Percentiles rank a stretch among this genome's conserved stretches.
phyloP scores from a whole-genome alignment of 2,329 filamentous ascomycete genomes.

The Teratosphaeriaceae sp. region DNA sequence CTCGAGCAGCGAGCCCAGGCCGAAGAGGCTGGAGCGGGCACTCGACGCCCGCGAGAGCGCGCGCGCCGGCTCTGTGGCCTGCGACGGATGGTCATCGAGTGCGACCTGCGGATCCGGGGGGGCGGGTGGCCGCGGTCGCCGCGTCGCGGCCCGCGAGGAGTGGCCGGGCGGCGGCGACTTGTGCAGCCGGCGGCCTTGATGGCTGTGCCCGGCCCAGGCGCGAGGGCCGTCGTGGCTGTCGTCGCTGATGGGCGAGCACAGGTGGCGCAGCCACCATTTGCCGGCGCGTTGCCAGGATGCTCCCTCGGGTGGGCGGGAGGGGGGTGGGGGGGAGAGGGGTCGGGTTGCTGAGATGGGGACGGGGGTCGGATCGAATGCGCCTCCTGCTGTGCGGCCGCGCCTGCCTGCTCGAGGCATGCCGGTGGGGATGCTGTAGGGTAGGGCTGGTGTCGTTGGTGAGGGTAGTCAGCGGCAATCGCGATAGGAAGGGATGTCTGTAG shows the following conservation, averaged over 20 bases:
- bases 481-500: no score
- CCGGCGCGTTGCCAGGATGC: neutral
- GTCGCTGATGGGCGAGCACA: neutral
- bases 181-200: neutral
- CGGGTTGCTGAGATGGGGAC: neutral
- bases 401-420: no score
- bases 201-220: neutral
- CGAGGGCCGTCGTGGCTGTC: neutral
- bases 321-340: neutral
- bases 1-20: conserved; percentile 2
- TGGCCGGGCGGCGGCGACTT: neutral
- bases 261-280: neutral
- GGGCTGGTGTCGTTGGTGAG: no score
- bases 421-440: no score
- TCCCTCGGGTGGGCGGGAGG: neutral
- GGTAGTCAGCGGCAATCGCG: no score
- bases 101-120: no score
- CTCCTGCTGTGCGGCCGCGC: no score
- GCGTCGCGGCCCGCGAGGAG: neutral
- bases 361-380: no score
- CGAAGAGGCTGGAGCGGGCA: conserved; percentile 5
- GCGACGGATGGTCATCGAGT: neutral
- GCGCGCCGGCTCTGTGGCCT: neutral
- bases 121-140: neutral
- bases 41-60: neutral